Conservation (phyloP, 108 stramenopile species). For the Seminavis robusta region DNA sequence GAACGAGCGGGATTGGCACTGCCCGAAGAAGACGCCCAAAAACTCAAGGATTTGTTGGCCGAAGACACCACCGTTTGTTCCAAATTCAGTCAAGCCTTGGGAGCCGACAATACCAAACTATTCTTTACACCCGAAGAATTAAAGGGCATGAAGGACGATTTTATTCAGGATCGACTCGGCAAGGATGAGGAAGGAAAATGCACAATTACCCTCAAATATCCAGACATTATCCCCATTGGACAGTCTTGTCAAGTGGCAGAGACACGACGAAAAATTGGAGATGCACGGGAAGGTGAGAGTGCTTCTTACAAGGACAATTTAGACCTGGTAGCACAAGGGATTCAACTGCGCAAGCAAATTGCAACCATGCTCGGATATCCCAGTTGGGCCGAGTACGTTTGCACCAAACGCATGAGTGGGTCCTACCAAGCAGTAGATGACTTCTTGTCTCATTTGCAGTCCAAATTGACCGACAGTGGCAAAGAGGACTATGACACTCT, state of each 20-base stretch:
- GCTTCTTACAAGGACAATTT: slow-evolving; percentile 45
- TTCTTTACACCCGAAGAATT: slow-evolving; percentile 35
- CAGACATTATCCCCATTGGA: slow-evolving; percentile 45
- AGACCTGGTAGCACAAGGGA: slow-evolving; percentile 33
- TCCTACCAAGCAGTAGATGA: slow-evolving; percentile 30
- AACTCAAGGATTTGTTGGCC: slow-evolving; percentile 25
- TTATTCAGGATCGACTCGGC: slow-evolving; percentile 27
- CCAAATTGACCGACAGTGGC: slow-evolving; percentile 16
- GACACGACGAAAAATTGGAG: slow-evolving; percentile 21
- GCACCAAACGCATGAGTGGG: slow-evolving; percentile 42
- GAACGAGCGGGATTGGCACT: slow-evolving; percentile 40
- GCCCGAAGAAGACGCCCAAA: slow-evolving; percentile 11
- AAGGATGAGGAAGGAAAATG: slow-evolving; percentile 33
- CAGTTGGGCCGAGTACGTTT: slow-evolving; percentile 37
- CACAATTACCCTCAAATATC: slow-evolving; percentile 42
- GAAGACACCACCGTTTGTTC: slow-evolving; percentile 29
- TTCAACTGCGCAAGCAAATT: slow-evolving; percentile 30
- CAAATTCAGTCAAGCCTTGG: slow-evolving; percentile 26
- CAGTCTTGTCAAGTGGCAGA: slow-evolving; percentile 30
- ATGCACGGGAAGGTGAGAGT: slow-evolving; percentile 23
- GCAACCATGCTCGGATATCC: slow-evolving; percentile 33
- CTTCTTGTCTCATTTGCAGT: slow-evolving; percentile 26
- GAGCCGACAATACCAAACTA: slow-evolving; percentile 30
- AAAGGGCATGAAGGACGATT: slow-evolving; percentile 26
- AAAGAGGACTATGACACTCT: slow-evolving; percentile 18